Evolutionary conservation across 192 early-diverging fungal genomes (phyloP), one percentile per base, ranked within the genome.

Genomic region (Ambispora gerdemannii): DNA sequence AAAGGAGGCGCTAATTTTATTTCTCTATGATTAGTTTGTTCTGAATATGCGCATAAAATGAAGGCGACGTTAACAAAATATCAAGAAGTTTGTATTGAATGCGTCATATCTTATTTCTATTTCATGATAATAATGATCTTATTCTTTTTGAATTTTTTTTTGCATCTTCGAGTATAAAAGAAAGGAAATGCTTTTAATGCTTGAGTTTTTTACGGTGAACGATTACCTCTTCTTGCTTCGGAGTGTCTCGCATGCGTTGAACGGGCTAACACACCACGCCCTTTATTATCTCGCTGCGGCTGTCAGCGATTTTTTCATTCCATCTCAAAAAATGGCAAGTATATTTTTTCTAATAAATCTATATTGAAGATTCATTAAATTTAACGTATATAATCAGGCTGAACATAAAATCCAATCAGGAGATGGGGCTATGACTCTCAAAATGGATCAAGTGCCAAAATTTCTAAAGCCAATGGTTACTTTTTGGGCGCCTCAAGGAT

Each of bases 281-380:
- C 92, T 99, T 92, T 95, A 91, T 76, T 99, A 98, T 73, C 80
- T 99, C 32, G 97, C 97, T 0, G 97, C 97, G 2, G 97, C 97
- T 10, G 97, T 99, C 51, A 92, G 90, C 67, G 97, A 99, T 70
- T 99, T 99, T 72, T 99, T 96, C 72, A 94, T 99, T 78, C 97
- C 97, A 2, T 76, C 84, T n/a, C 79, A 86, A 51, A 93, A 88
- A 72, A 95, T 98, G 96, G 89, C 89, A 75, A 63, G 69, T 43
- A 43, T 43, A 10, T 15, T 43, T 43, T 43, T 43, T 43, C 38
- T 10, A 43, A 43, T 15, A 6, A 10, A 43, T 43, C 38, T 43
- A 6, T 43, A 43, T 15, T 43, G 7, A 15, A 43, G 38, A 6
- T 43, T 43, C 15, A 43, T 50, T 67, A 27, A 13, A 7, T 30